Evolutionary conservation across 1,139 yeast genomes (phyloP), one percentile per base, ranked within the genome.

Genomic region (Geotrichum australiense): DNA sequence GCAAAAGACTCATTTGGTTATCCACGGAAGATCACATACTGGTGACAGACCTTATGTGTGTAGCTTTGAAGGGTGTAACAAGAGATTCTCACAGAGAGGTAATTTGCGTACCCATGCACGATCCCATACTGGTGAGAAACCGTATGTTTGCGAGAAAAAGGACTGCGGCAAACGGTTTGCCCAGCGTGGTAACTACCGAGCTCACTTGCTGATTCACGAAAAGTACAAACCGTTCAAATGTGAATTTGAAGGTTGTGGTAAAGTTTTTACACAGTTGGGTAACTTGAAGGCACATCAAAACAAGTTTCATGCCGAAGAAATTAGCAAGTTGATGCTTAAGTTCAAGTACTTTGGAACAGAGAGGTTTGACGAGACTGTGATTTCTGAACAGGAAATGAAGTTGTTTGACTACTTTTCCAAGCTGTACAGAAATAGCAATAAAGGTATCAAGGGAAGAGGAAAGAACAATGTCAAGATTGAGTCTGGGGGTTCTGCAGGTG

Each of bases 251-350:
- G 70, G 73, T 42, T 89, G 97, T 64, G 79, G 76, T 53, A 87
- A 87, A 64, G 74, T 83, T 2, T 89, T 89, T 56, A 84, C 96
- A 0, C 97, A 89, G 64, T 69, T 87, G 52, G 96, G 96, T 2
- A 89, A 89, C 59, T 71, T 89, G 66, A 89, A 89, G 62, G 83
- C 94, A 0, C 97, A 89, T 62, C 97, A 89, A 58, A 89, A 87
- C 63, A 71, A 89, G 54, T 86, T 87, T 58, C 97, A 89, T 62
- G 64, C 77, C 48, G 76, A 75, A 14, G 78, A 93, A 0, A 70
- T 89, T 51, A 76, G 75, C 51, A 68, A 68, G 37, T 65, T 86
- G 52, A 83, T 93, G 5, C 70, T 67, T 39, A 51, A 54, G 42
- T 52, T 63, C 46, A 53, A 56, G 50, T 54, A 45, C 49, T 49